These are phyloP conservation scores for Solanum sparsipilum DNA, from an alignment of 257 asterid species.

Conservation along the genomic window DNA sequence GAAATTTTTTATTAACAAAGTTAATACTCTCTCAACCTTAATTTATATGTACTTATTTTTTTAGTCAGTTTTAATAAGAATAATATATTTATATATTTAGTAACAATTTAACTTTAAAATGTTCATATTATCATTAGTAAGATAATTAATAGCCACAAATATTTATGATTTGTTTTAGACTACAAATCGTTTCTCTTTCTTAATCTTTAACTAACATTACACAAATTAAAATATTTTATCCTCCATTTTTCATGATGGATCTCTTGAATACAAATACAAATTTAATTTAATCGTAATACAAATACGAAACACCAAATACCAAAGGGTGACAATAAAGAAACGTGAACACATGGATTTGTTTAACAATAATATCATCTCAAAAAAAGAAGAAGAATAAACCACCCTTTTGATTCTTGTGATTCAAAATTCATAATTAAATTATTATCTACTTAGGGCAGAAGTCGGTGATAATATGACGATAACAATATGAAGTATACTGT, in stretches of 20 bases:
- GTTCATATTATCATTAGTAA: rapidly evolving
- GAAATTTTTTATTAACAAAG: too few relatives aligned
- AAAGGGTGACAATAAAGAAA: neutral
- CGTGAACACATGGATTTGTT: neutral
- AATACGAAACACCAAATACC: neutral
- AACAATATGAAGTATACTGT: neutral
- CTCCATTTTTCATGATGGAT: rapidly evolving
- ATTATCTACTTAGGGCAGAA: neutral
- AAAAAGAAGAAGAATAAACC: neutral
- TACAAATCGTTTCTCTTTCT: too few relatives aligned
- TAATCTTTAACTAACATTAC: too few relatives aligned
- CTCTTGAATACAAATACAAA: neutral
- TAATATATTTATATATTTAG: too few relatives aligned
- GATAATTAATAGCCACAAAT: too few relatives aligned
- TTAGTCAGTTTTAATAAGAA: too few relatives aligned
- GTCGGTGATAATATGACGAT: neutral
- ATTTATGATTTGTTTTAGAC: too few relatives aligned
- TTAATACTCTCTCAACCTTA: neutral
- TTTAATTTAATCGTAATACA: neutral
- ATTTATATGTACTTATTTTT: too few relatives aligned
- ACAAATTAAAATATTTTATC: neutral
- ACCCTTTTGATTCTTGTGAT: neutral
- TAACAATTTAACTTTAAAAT: too few relatives aligned
- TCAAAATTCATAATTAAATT: neutral
- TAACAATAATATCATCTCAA: neutral